A percentile compares a stretch with the other conserved stretches of the same genome.
phyloP scores from a whole-genome alignment of 1,284 basidiomycete genomes.

The Malassezia pachydermatis region DNA sequence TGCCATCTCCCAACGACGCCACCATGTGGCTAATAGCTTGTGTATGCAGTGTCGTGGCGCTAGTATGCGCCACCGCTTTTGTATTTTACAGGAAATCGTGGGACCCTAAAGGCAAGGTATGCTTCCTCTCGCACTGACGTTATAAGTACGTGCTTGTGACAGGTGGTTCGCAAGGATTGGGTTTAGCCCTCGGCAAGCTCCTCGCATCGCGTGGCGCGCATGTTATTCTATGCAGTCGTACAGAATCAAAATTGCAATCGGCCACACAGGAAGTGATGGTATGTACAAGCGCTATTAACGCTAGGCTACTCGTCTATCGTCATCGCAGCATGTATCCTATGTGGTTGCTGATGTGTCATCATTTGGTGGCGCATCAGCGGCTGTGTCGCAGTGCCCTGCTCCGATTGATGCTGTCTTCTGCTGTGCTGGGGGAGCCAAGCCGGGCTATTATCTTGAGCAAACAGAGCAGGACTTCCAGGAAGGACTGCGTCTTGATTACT shows the following conservation, averaged over 20 bases:
- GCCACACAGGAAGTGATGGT: slow-evolving; percentile 62
- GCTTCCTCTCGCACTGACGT: background rate
- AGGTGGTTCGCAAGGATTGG: slow-evolving; percentile 70
- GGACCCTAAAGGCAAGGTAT: slow-evolving; percentile 5
- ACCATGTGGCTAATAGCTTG: background rate
- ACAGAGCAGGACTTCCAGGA: slow-evolving; percentile 56
- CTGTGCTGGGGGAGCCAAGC: slow-evolving; percentile 62
- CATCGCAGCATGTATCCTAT: slow-evolving; percentile 21
- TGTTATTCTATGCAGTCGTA: slow-evolving; percentile 69
- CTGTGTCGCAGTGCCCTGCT: slow-evolving; percentile 31
- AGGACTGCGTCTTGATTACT: slow-evolving; percentile 52
- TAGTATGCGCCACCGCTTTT: background rate
- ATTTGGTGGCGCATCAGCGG: slow-evolving; percentile 28
- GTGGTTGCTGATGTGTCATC: slow-evolving; percentile 38
- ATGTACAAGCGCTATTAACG: background rate
- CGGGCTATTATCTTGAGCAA: slow-evolving; percentile 64
- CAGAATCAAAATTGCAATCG: slow-evolving; percentile 56
- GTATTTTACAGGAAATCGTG: background rate
- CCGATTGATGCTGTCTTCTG: slow-evolving; percentile 63
- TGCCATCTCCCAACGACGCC: background rate
- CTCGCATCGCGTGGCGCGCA: slow-evolving; percentile 64
- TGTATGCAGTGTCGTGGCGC: background rate
- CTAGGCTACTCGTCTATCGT: slow-evolving; percentile 16
- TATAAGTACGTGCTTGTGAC: slow-evolving; percentile 55
- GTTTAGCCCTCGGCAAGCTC: slow-evolving; percentile 61